Base-by-base conservation (phyloP, 2,329 filamentous ascomycete species). In the Xylariales sp. region DNA sequence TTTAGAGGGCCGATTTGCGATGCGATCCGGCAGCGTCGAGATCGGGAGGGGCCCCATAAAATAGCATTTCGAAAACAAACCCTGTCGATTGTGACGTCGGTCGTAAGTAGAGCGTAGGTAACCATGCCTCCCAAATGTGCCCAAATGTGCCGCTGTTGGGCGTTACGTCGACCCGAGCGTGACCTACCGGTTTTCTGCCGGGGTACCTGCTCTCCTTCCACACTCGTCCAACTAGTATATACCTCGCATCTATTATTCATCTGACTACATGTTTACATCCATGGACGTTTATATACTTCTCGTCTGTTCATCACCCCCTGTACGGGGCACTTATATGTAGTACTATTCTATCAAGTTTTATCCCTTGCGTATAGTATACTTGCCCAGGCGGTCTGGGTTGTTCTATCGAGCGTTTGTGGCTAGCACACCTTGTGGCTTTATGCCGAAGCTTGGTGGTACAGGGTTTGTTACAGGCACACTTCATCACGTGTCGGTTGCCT, bases 31-130 rank as follows among this genome's bases (percentile, higher is more conserved):
- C 65, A 70, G 68, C 49, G 64, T 67, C 69, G 70, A 72, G 75
- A 75, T 76, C 54, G 60, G 64, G 32, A 49, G 28, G 54, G 53
- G 60, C 16, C 72, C 70, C 71, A 71, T 73, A 72, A 73, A 74
- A 74, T 74, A 74, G 74, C 67, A 72, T 74, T 75, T 68, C 69
- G 30, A 43, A 50, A 46, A 49, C 41, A 32, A 63, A 67, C 68
- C 64, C 62, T 49, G 55, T 60, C 30, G n/a, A 30, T 34, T 60
- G 58, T 73, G 71, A 73, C 62, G 63, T 66, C 64, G 65, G 56
- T 61, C 48, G 30, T 30, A 41, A 41, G 52, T 54, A 57, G 62
- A 46, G 32, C 3, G 23, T 23, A 23, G 23, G 23, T 23, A 23
- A 23, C 23, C 23, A 23, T 23, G 23, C 23, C 23, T 23, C 23